Evolutionary conservation across 2,329 filamentous ascomycete species (phyloP).

Genomic region (Albifimbria verrucaria): DNA sequence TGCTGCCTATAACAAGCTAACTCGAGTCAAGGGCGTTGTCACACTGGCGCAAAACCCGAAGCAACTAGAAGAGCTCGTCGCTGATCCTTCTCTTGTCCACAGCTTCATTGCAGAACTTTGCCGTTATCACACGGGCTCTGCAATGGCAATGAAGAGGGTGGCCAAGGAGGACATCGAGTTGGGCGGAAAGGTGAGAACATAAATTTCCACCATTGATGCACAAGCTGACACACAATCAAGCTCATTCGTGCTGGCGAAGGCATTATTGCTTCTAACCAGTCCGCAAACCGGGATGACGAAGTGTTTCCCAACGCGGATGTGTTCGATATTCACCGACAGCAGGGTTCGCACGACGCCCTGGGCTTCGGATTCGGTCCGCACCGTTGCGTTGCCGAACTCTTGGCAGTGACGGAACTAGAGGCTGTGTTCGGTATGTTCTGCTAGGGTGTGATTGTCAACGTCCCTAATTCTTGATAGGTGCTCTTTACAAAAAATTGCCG

Average conservation of each 20-base stretch:
- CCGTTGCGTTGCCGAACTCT: conserved; percentile 41
- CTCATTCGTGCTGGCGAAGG: conserved; percentile 39
- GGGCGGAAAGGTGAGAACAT: conserved; percentile 38
- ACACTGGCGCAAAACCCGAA: conserved; percentile 40
- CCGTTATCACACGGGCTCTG: conserved; percentile 44
- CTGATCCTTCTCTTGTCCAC: conserved; percentile 30
- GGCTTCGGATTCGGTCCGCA: conserved; percentile 45
- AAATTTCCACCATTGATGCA: too few species aligned
- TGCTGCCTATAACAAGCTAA: not conserved
- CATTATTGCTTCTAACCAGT: conserved; percentile 44
- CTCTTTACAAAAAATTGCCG: conserved; percentile 35
- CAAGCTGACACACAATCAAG: too few species aligned
- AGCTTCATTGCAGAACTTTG: conserved; percentile 46
- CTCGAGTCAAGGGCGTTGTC: conserved; percentile 33
- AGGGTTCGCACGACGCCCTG: conserved; percentile 27
- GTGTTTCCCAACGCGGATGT: conserved; percentile 35
- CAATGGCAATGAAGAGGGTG: conserved; percentile 43
- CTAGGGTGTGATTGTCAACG: not conserved
- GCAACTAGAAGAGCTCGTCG: conserved; percentile 38
- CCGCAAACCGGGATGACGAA: conserved; percentile 44
- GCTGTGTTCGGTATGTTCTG: conserved; percentile 37
- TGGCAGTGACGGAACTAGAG: conserved; percentile 39
- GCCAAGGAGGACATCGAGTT: conserved; percentile 44
- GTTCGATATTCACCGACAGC: conserved; percentile 40
- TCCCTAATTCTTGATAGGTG: conserved; percentile 18